Percentiles rank a stretch among this genome's conserved stretches.
Conservation (phyloP, 495 filamentous ascomycete species). For the Daldinia loculata region DNA sequence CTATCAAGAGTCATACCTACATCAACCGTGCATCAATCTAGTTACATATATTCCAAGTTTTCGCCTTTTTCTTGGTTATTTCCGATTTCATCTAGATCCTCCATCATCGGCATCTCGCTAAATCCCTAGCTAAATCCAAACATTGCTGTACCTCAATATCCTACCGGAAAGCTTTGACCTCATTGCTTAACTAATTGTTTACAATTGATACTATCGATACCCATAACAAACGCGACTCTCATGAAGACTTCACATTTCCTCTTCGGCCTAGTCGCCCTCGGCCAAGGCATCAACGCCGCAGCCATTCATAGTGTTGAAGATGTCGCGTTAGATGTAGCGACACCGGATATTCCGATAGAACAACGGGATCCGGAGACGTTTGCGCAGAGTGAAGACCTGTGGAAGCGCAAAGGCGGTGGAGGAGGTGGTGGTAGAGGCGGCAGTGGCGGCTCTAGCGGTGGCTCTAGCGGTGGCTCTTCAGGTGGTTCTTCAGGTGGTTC, state of each 20-base stretch:
- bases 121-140: background rate
- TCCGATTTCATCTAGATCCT: background rate
- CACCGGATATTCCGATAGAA: constrained; percentile 24
- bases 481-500: constrained; percentile 36
- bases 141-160: background rate
- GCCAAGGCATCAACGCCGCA: constrained; percentile 31
- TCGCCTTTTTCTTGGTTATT: background rate
- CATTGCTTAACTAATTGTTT: constrained; percentile 1
- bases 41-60: background rate
- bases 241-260: constrained; percentile 43
- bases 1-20: background rate
- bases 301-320: constrained; percentile 24
- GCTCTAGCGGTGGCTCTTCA: constrained; percentile 29
- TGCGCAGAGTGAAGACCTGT: constrained; percentile 52
- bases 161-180: background rate
- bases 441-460: constrained; percentile 42
- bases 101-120: background rate
- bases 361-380: constrained; percentile 37
- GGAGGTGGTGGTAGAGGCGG: constrained; percentile 61
- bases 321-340: constrained; percentile 33
- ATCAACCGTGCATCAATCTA: background rate
- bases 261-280: constrained; percentile 32
- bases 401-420: constrained; percentile 66
- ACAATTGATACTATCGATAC: background rate
- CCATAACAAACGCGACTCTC: constrained; percentile 11